These are phyloP conservation scores for Aspergillus haitiensis DNA, from an alignment of 495 filamentous ascomycete genomes.

Conservation along the genomic window DNA sequence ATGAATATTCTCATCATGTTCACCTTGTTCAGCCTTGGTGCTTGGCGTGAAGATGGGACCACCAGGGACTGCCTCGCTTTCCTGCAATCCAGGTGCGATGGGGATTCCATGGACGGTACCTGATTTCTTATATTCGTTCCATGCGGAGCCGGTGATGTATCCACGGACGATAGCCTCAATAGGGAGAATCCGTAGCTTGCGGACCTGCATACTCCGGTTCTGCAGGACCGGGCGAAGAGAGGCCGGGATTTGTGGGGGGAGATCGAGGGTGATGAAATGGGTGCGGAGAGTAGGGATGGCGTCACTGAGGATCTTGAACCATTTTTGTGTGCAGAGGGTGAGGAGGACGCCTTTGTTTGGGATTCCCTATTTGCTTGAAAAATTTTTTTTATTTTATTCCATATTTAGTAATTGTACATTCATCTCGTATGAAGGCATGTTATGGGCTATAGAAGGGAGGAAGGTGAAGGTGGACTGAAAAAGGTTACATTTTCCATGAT, in stretches of 20 bases:
- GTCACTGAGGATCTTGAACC: constrained; percentile 73
- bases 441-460: constrained; percentile 6
- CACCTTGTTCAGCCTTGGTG: constrained; percentile 84
- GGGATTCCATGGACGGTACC: constrained; percentile 81
- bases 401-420: neutral
- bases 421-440: neutral
- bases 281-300: constrained; percentile 67
- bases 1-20: constrained; percentile 90
- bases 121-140: constrained; percentile 72
- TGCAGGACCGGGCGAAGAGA: constrained; percentile 56
- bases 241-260: constrained; percentile 56
- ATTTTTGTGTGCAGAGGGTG: constrained; percentile 78
- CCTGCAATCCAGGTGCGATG: constrained; percentile 64
- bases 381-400: neutral
- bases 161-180: constrained; percentile 90
- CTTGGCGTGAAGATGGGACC: constrained; percentile 82
- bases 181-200: constrained; percentile 75
- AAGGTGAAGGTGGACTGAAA: neutral
- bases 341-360: constrained; percentile 82
- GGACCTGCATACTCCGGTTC: constrained; percentile 79
- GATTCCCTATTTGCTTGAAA: constrained; percentile 63
- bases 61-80: constrained; percentile 69
- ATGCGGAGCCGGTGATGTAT: constrained; percentile 91
- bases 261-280: constrained; percentile 71
- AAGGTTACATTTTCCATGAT: constrained; percentile 73